Percentiles rank a stretch among this genome's conserved stretches.
Evolutionary conservation across 208 protist genomes (phyloP).

Genomic region (Trypanosoma scelopori): DNA sequence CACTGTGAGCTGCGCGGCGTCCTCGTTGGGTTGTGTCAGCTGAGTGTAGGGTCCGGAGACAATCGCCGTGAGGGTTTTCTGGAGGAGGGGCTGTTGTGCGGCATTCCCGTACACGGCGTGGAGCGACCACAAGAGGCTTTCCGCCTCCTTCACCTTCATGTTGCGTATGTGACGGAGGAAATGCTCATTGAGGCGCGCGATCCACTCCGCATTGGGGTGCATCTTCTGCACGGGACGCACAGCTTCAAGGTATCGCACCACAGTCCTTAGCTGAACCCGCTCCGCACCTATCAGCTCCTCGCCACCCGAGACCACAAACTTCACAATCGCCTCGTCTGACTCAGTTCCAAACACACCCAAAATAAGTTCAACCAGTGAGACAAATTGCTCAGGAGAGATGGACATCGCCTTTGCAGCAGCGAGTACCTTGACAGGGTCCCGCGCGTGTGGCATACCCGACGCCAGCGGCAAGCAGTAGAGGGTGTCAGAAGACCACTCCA

Average conservation of each 20-base stretch:
- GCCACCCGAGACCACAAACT: constrained; percentile 56
- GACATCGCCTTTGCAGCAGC: constrained; percentile 52
- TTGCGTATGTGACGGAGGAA: constrained; percentile 9
- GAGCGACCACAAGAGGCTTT: constrained; percentile 62
- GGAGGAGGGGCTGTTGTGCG: constrained; percentile 52
- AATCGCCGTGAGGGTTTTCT: constrained; percentile 49
- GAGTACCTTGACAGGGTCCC: constrained; percentile 53
- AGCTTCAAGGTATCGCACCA: constrained; percentile 60
- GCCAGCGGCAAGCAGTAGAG: constrained; percentile 69
- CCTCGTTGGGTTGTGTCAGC: constrained; percentile 33
- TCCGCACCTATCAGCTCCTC: constrained; percentile 39
- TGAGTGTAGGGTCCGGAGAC: constrained; percentile 32
- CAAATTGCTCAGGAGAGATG: constrained; percentile 70
- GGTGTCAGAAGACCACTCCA: constrained; percentile 69
- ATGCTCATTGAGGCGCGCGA: constrained; percentile 45
- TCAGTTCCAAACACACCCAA: constrained; percentile 48
- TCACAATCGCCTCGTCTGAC: constrained; percentile 36
- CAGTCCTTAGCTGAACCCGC: constrained; percentile 21
- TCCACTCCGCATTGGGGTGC: constrained; percentile 50
- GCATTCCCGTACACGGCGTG: constrained; percentile 59
- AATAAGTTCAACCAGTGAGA: constrained; percentile 68
- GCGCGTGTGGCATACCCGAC: constrained; percentile 27
- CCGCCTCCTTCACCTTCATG: constrained; percentile 37
- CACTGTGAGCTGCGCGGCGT: constrained; percentile 62
- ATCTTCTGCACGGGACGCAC: constrained; percentile 45